phyloP scores from a whole-genome alignment of 768 basidiomycete species.

The Psilocybe azurescens region DNA sequence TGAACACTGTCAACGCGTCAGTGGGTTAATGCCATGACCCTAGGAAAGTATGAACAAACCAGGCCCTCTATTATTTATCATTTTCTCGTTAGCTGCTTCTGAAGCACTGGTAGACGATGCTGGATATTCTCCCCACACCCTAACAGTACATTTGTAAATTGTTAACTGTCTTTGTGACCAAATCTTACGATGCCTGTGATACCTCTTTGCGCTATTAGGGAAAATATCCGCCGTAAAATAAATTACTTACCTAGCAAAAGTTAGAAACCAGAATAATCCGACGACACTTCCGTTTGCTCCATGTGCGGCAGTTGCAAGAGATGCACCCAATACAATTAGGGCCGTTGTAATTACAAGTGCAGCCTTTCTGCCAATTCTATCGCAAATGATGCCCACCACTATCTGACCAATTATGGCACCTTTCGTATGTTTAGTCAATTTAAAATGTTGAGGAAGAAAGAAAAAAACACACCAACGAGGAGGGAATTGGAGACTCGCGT shows the following conservation, averaged over 20 bases:
- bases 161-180: not conserved
- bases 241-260: slow-evolving; percentile 50
- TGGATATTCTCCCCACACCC: slow-evolving; percentile 80
- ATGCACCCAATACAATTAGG: slow-evolving; percentile 73
- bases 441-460: not conserved
- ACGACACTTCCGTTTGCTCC: slow-evolving; percentile 57
- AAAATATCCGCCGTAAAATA: not conserved
- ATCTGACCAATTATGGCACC: slow-evolving; percentile 69
- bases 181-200: slow-evolving; percentile 64
- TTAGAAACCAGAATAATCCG: slow-evolving; percentile 79
- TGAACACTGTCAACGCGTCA: slow-evolving; percentile 51
- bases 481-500: slow-evolving; percentile 76
- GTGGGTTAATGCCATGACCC: not conserved
- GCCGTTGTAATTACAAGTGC: slow-evolving; percentile 73
- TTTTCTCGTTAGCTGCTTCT: slow-evolving; percentile 77
- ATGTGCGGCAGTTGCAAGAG: slow-evolving; percentile 70
- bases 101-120: slow-evolving; percentile 71
- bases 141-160: slow-evolving; percentile 24
- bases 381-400: slow-evolving; percentile 71
- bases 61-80: slow-evolving; percentile 62
- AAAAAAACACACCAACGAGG: slow-evolving; percentile 55
- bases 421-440: slow-evolving; percentile 23
- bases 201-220: slow-evolving; percentile 44
- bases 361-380: slow-evolving; percentile 76
- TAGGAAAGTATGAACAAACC: slow-evolving; percentile 31